A percentile compares a stretch with the other conserved stretches of the same genome.
phyloP scores from a whole-genome alignment of 2,329 filamentous ascomycete species.

The Ascochyta viciae-villosae region DNA sequence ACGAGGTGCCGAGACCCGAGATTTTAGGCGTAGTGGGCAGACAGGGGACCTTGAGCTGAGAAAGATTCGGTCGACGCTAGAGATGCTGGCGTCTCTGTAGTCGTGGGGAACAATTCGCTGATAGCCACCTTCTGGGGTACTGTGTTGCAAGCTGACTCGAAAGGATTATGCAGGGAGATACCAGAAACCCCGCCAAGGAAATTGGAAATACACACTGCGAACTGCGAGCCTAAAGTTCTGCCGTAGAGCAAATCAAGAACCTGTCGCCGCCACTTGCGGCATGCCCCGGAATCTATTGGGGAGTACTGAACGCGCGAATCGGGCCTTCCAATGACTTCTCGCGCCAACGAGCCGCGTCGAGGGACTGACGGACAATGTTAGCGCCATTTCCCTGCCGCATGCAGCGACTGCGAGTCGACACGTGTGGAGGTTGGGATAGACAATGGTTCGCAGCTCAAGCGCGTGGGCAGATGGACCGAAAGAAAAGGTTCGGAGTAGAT shows the following conservation, averaged over 20 bases:
- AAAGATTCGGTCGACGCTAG: not conserved
- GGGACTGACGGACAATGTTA: not conserved
- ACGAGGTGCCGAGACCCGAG: conserved; percentile 2
- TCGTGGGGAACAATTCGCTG: conserved; percentile 6
- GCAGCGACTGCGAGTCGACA: not conserved
- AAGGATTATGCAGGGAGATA: not conserved
- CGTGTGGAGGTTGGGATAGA: not conserved
- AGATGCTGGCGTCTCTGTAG: conserved; percentile 2
- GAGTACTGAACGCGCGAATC: not conserved
- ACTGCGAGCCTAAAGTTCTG: not conserved
- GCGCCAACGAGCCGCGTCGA: conserved; percentile 12
- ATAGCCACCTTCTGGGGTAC: conserved; percentile 2
- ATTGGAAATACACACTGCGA: not conserved
- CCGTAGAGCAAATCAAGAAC: conserved; percentile 4
- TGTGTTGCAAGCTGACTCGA: conserved; percentile 11
- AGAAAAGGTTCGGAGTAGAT: not conserved
- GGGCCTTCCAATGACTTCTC: conserved; percentile 7
- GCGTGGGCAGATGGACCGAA: not conserved
- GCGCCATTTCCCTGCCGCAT: conserved; percentile 4
- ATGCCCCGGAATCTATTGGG: conserved; percentile 4
- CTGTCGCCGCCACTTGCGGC: conserved; percentile 5
- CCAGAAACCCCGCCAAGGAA: conserved; percentile 2
- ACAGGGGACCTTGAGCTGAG: not conserved
- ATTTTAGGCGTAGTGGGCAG: not conserved
- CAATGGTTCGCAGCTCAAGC: not conserved